phyloP scores from a whole-genome alignment of 148 eudicot species.

The Euryodendron excelsum region DNA sequence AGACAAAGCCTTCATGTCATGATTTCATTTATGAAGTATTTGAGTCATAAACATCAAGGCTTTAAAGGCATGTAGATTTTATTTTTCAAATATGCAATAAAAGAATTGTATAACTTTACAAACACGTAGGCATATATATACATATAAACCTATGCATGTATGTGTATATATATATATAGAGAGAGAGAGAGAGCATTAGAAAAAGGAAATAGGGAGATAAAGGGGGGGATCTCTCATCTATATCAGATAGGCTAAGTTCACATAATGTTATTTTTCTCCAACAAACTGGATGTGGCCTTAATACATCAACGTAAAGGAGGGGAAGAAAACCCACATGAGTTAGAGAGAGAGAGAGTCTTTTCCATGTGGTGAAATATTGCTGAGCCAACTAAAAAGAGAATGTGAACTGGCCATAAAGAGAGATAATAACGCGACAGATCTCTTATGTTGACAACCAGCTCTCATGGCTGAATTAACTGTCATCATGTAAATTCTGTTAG shows the following conservation, averaged over 20 bases:
- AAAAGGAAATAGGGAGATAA: not conserved
- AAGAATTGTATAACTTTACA: too few relatives aligned
- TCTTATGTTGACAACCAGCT: not conserved
- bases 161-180: not conserved
- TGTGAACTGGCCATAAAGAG: not conserved
- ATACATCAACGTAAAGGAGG: not conserved
- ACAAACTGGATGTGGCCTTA: not conserved
- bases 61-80: too few relatives aligned
- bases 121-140: not conserved
- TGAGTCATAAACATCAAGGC: not conserved
- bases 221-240: not conserved
- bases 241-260: not conserved
- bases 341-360: constrained; percentile 1
- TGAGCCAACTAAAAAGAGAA: not conserved
- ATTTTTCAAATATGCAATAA: too few relatives aligned
- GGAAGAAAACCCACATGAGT: not conserved
- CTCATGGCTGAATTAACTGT: not conserved
- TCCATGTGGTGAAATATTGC: not conserved
- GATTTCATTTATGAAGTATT: not conserved
- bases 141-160: not conserved
- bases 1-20: not conserved
- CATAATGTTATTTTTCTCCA: not conserved
- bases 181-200: not conserved
- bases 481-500: not conserved
- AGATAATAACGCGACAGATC: not conserved